phyloP scores from a whole-genome alignment of 192 early-diverging fungal genomes.

The Backusella westeae region DNA sequence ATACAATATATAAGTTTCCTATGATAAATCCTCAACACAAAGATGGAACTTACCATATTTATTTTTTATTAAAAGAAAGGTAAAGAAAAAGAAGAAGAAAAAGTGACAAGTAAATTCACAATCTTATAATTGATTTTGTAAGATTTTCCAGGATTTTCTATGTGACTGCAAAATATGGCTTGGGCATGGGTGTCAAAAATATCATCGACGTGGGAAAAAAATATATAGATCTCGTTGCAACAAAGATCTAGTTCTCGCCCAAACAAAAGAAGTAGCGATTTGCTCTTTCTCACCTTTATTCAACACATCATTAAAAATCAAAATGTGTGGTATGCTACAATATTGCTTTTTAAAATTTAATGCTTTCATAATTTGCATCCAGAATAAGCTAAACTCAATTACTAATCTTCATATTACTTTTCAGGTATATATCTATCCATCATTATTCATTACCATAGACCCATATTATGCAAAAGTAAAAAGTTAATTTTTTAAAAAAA shows the following conservation, averaged over 20 bases:
- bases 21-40: not conserved
- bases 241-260: not conserved
- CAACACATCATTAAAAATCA: not conserved
- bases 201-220: conserved; percentile 1
- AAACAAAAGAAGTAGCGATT: not conserved
- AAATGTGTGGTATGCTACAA: too few relatives aligned
- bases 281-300: not conserved
- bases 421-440: not conserved
- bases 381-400: not conserved
- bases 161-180: not conserved
- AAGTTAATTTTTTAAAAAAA: too few relatives aligned
- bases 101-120: not conserved
- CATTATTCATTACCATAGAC: too few relatives aligned
- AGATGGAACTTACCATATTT: conserved; percentile 1
- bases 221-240: not conserved
- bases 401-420: not conserved
- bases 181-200: conserved; percentile 7
- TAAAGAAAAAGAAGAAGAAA: not conserved
- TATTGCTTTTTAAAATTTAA: too few relatives aligned
- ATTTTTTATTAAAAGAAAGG: not conserved
- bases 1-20: not conserved
- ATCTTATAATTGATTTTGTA: not conserved
- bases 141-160: conserved; percentile 7
- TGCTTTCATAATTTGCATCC: not conserved
- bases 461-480: too few relatives aligned